Percentiles rank a stretch among this genome's conserved stretches.
Evolutionary conservation across 805 yeast genomes (phyloP).

Genomic region (Saccharomycopsis capsularis): DNA sequence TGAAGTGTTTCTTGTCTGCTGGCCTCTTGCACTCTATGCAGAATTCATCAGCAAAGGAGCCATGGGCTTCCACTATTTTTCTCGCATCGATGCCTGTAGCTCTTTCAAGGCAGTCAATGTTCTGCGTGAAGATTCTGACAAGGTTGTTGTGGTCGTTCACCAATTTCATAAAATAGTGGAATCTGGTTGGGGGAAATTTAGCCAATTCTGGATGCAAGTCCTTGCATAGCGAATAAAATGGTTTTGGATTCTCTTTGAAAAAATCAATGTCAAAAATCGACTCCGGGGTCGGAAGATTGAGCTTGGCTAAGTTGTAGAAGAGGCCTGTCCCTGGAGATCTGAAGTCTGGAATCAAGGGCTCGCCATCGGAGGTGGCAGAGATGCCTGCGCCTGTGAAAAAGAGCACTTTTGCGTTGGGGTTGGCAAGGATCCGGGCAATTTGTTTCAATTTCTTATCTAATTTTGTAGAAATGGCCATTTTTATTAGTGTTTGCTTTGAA

Average conservation of each 20-base stretch:
- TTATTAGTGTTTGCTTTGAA: too few relatives aligned
- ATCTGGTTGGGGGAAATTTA: conserved; percentile 72
- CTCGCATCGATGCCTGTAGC: conserved; percentile 67
- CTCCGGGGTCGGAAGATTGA: conserved; percentile 85
- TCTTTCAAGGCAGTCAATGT: conserved; percentile 87
- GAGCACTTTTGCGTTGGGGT: conserved; percentile 37
- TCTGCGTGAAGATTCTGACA: conserved; percentile 79
- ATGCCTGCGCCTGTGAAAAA: conserved; percentile 91
- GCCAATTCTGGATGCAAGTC: conserved; percentile 74
- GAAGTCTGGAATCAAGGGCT: conserved; percentile 61
- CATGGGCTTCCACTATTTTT: conserved; percentile 84
- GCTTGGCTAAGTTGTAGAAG: conserved; percentile 67
- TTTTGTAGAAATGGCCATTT: not conserved
- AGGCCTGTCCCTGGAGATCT: conserved; percentile 86
- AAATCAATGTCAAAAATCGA: conserved; percentile 91
- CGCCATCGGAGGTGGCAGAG: conserved; percentile 68
- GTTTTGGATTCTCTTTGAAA: conserved; percentile 66
- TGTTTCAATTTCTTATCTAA: not conserved
- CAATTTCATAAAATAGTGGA: conserved; percentile 65
- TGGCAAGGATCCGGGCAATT: conserved; percentile 12
- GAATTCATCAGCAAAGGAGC: conserved; percentile 79
- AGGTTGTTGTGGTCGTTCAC: conserved; percentile 58
- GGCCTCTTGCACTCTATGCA: conserved; percentile 68
- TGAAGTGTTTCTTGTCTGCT: conserved; percentile 25
- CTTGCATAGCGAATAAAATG: conserved; percentile 76